Percentiles rank a stretch among this genome's conserved stretches.
phyloP scores from a whole-genome alignment of 176 grass and related monocot genomes.

The Oryza officinalis region DNA sequence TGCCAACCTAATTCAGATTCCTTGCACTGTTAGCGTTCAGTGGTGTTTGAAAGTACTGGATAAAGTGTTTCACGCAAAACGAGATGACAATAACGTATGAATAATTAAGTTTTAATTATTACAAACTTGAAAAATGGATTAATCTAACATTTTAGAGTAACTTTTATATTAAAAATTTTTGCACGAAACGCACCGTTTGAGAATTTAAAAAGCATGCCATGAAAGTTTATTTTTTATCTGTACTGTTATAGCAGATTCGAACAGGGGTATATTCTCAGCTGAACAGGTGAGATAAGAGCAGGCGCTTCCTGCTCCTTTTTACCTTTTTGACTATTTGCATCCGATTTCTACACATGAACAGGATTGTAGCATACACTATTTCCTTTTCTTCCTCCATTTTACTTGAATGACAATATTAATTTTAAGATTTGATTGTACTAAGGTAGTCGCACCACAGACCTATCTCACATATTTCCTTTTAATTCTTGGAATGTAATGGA shows the following conservation, averaged over 20 bases:
- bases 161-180: no score
- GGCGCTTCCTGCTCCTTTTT: conserved; percentile 14
- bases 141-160: no score
- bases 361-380: neutral
- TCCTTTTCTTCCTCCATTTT: neutral
- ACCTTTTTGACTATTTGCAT: neutral
- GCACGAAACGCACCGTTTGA: no score
- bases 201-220: no score
- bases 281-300: conserved; percentile 57
- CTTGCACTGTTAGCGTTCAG: conserved; percentile 85
- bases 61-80: no score
- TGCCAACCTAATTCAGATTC: conserved; percentile 95
- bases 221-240: no score
- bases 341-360: neutral
- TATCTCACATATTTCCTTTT: conserved; percentile 1
- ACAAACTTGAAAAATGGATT: no score
- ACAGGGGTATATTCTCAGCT: conserved; percentile 92
- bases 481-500: neutral
- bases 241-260: no score
- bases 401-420: no score
- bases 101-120: no score
- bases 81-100: no score
- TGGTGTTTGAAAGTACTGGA: no score
- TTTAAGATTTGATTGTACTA: neutral
- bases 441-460: neutral